Evolutionary conservation across 805 yeast species (phyloP), one percentile per base, ranked within the genome.

Genomic region (Blastobotrys terrestris): DNA sequence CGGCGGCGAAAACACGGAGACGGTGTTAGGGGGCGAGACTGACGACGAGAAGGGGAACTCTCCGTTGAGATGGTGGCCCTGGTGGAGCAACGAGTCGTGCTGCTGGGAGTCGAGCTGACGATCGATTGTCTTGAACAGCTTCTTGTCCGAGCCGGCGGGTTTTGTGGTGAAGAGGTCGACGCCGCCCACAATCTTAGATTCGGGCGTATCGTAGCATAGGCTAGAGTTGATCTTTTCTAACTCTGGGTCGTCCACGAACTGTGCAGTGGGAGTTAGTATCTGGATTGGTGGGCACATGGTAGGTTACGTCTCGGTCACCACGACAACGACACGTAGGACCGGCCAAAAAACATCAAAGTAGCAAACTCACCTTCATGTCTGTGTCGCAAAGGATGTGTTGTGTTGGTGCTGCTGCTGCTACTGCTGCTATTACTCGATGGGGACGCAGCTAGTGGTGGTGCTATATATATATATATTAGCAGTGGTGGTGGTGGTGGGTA

Each of bases 151-250:
- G 1, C 94, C 88, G 20, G 91, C 88, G 1, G 97, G 90, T 63
- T 92, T 94, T 1, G 99, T 94, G 1, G 98, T 87, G 64, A 89
- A 94, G 48, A 94, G 77, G 65, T 94, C 99, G 66, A 96, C 84
- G 21, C 95, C 90, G 11, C 97, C 98, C 52, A 80, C 79, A 41
- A 94, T 81, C 60, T 78, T 84, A 63, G 86, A 80, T 60, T 86
- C 95, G 1, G 80, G 75, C 2, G 90, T 82, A 58, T 83, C 87
- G 59, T 88, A 89, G 58, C 83, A 82, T 52, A 94, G 79, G 51
- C 88, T 86, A 63, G 90, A 95, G 64, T 90, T 90, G 40, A 94
- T 85, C 60, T 85, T 77, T 67, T 90, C 97, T n/a, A 94, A 83
- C 63, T 91, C 97, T 41, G 89, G 84, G 64, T 86, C 94, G 67